Conservation (phyloP, 129 eudicot genomes). For the Lonicera japonica region DNA sequence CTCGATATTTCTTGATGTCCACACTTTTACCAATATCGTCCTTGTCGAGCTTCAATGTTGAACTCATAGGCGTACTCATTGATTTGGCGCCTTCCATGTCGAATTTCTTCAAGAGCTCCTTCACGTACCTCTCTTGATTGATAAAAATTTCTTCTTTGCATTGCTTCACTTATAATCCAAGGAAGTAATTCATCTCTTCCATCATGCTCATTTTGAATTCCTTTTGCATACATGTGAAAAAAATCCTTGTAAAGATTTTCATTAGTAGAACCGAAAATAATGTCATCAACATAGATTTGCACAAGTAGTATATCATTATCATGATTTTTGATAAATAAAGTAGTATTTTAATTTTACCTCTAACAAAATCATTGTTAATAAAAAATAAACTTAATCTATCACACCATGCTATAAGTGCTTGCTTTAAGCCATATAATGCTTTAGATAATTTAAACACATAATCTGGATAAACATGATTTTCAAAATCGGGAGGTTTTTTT, state of each 20-base stretch:
- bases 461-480: neutral
- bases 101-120: neutral
- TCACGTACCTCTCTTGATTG: neutral
- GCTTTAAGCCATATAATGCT: slow-evolving; percentile 8
- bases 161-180: slow-evolving; percentile 3
- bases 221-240: neutral
- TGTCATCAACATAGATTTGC: slow-evolving; percentile 11
- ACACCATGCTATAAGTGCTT: slow-evolving; percentile 1
- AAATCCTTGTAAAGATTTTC: neutral
- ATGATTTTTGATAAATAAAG: neutral
- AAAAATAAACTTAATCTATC: neutral
- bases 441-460: neutral
- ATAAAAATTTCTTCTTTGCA: neutral
- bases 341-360: neutral
- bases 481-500: neutral
- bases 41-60: neutral
- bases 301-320: neutral
- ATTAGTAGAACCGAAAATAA: neutral
- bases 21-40: neutral
- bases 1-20: neutral
- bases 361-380: neutral
- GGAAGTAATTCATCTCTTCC: slow-evolving; percentile 1
- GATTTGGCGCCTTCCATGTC: neutral
- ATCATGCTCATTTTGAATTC: slow-evolving; percentile 10
- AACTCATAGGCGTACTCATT: neutral